Evolutionary conservation across 352 stramenopile species (phyloP).

Genomic region (Aphanomyces invadans): DNA sequence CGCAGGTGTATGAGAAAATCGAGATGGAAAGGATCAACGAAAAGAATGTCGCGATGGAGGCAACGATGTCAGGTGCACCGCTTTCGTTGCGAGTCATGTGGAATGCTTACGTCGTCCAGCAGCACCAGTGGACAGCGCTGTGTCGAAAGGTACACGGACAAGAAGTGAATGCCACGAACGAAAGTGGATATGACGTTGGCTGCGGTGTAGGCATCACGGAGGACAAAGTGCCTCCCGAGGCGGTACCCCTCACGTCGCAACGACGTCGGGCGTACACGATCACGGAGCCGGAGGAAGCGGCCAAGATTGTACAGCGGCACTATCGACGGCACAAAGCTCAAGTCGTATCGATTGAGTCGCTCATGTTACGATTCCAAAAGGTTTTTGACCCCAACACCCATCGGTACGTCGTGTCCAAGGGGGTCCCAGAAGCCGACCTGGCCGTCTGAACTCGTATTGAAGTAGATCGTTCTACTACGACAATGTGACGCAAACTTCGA

Average conservation of each 20-base stretch:
- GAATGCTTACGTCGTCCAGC: too few species aligned
- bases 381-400: slow-evolving; percentile 54
- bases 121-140: too few species aligned
- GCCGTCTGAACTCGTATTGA: neutral
- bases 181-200: too few species aligned
- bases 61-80: too few species aligned
- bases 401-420: slow-evolving; percentile 28
- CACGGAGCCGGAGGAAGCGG: slow-evolving; percentile 36
- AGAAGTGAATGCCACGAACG: too few species aligned
- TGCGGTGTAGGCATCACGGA: too few species aligned
- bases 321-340: slow-evolving; percentile 37
- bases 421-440: too few species aligned
- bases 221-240: neutral
- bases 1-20: slow-evolving; percentile 18
- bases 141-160: too few species aligned
- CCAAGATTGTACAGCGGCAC: slow-evolving; percentile 38
- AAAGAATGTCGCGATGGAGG: neutral
- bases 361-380: slow-evolving; percentile 55
- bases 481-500: slow-evolving; percentile 59
- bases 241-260: neutral
- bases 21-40: neutral
- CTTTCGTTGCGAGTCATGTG: too few species aligned
- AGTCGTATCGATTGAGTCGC: slow-evolving; percentile 37
- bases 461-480: slow-evolving; percentile 72
- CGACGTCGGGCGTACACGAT: slow-evolving; percentile 42